Evolutionary conservation across 1,139 yeast genomes (phyloP).

Genomic region (Lodderomyces beijingensis): DNA sequence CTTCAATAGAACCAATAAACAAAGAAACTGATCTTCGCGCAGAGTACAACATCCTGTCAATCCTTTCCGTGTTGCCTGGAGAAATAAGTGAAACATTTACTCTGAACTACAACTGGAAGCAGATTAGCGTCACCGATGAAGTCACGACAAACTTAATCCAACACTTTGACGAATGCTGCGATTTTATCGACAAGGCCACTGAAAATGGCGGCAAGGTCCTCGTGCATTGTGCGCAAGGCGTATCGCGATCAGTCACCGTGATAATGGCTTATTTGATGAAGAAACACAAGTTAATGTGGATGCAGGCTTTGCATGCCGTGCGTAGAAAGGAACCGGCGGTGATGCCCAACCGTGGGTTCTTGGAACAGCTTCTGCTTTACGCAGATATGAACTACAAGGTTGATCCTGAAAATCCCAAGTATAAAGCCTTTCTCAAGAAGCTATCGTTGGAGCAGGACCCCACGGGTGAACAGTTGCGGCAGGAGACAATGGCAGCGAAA

Average conservation of each 20-base stretch:
- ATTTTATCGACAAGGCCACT: conserved; percentile 48
- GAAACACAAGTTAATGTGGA: conserved; percentile 52
- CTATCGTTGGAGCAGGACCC: conserved; percentile 26
- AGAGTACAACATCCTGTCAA: conserved; percentile 55
- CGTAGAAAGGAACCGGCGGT: conserved; percentile 54
- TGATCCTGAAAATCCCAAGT: conserved; percentile 19
- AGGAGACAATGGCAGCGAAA: conserved; percentile 14
- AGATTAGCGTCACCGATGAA: conserved; percentile 69
- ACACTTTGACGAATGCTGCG: conserved; percentile 54
- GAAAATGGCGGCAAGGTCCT: conserved; percentile 48
- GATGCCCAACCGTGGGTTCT: conserved; percentile 76
- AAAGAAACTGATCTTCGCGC: conserved; percentile 38
- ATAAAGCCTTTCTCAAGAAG: conserved; percentile 26
- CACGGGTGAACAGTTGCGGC: conserved; percentile 20
- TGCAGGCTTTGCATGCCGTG: conserved; percentile 70
- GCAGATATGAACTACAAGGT: conserved; percentile 30
- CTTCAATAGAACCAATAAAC: conserved; percentile 53
- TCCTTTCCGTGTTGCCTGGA: conserved; percentile 66
- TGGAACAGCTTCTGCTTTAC: conserved; percentile 65
- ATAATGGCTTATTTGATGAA: conserved; percentile 78
- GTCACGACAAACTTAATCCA: conserved; percentile 58
- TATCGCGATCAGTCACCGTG: conserved; percentile 73
- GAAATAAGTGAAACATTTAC: conserved; percentile 51
- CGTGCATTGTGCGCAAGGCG: conserved; percentile 83
- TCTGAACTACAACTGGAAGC: conserved; percentile 50